Evolutionary conservation across 768 basidiomycete species (phyloP).

Genomic region (Jaapia argillacea): DNA sequence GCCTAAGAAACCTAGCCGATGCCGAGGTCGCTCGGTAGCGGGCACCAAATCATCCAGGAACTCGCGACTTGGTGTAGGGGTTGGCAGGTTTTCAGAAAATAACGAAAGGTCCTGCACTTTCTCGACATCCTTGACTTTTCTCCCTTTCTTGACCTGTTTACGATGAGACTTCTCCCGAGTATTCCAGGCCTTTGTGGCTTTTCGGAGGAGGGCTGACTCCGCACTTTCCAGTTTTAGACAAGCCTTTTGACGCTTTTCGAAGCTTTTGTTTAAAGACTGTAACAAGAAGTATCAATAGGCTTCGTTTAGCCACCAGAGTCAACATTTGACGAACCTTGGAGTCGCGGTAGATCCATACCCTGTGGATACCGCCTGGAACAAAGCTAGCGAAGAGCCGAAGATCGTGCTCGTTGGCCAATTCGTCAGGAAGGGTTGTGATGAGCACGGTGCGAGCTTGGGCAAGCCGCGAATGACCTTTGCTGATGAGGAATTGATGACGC

Average conservation of each 20-base stretch:
- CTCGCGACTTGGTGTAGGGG: conserved; percentile 12
- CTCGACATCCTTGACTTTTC: conserved; percentile 10
- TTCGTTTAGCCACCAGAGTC: no score
- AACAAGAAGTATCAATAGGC: no score
- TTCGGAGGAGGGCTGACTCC: conserved; percentile 34
- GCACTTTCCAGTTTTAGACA: conserved; percentile 51
- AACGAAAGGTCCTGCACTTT: conserved; percentile 15
- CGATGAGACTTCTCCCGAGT: conserved; percentile 23
- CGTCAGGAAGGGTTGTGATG: conserved; percentile 51
- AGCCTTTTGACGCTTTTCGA: conserved; percentile 32
- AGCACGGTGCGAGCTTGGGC: conserved; percentile 64
- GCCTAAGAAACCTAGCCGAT: conserved; percentile 38
- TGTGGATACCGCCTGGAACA: conserved; percentile 59
- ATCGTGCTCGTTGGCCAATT: conserved; percentile 36
- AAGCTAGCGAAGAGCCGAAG: conserved; percentile 46
- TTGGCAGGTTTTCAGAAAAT: conserved; percentile 18
- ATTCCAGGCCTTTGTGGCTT: conserved; percentile 30
- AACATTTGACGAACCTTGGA: conserved; percentile 21
- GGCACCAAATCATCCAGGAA: conserved; percentile 47
- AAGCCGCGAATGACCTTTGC: conserved; percentile 43
- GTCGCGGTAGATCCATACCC: conserved; percentile 59
- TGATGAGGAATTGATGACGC: conserved; percentile 49
- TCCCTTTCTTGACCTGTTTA: conserved; percentile 16
- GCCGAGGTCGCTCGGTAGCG: conserved; percentile 36
- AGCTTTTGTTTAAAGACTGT: conserved; percentile 28